Base-by-base conservation (phyloP, 1,284 basidiomycete genomes). In the Microbotryum violaceum region DNA sequence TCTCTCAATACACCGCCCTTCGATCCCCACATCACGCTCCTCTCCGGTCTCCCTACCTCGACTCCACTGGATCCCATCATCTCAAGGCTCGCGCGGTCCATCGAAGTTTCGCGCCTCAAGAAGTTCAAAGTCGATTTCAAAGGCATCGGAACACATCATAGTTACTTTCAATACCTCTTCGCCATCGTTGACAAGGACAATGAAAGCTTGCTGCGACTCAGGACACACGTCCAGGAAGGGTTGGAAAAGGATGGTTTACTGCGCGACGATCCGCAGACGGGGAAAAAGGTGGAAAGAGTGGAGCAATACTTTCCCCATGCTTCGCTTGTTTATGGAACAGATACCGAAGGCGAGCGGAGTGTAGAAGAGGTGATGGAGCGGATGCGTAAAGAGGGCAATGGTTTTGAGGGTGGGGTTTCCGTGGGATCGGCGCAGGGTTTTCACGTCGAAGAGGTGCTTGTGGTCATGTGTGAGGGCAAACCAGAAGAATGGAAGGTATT, bases 271-370 rank as follows among this genome's bases (percentile, higher is more conserved):
- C 37, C 12, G 37, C 37, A 42, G 16, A 16, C 37, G 6, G 37
- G 37, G 5, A 1, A 18, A 1, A 16, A n/a, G 4, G 18, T 6
- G 12, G 27, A 18, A 25, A 14, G 25, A 9, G 53, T 48, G 14
- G 62, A 64, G 44, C 62, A 62, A 4, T 67, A 58, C 37, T 58
- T 67, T 42, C 65, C 65, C 21, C 65, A 67, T 46, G 45, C 62
- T 9, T 46, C 33, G 1, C 42, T 67, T 6, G 37, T 54, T 23
- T 67, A 67, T 42, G 62, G 62, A 10, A n/a, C 23, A 10, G 56
- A 60, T 27, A 49, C 20, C 3, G 49, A 53, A 10, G 21, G 45
- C 4, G 42, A 42, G 8, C 9, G n/a, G 21, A 49, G 25, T 16
- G 44, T 16, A 18, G 55, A 33, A 20, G 31, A 31, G 37, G 37